A percentile compares a stretch with the other conserved stretches of the same genome.
phyloP scores from a whole-genome alignment of 2,329 filamentous ascomycete genomes.

The Eurotiales sp. region DNA sequence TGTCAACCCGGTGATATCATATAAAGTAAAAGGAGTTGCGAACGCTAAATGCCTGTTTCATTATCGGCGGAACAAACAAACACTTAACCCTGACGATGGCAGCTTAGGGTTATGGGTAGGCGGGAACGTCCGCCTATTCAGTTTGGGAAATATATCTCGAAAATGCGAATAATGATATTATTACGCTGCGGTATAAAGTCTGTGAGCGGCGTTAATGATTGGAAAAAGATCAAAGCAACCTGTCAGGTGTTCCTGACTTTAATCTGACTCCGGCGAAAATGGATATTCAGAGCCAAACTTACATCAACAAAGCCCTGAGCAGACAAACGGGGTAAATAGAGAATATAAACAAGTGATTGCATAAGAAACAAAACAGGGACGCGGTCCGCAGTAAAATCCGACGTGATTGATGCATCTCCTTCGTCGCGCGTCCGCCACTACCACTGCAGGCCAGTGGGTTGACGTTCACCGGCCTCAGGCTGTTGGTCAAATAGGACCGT shows the following conservation, averaged over 20 bases:
- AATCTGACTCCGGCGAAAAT: neutral
- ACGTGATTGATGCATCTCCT: conserved; percentile 6
- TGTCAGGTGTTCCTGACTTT: too few species aligned
- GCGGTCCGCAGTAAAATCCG: neutral
- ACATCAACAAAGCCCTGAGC: neutral
- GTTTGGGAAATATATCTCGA: too few species aligned
- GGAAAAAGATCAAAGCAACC: too few species aligned
- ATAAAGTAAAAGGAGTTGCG: neutral
- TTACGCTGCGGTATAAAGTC: too few species aligned
- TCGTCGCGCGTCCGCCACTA: conserved; percentile 7
- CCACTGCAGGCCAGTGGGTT: conserved; percentile 2
- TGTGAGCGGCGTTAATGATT: too few species aligned
- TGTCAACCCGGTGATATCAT: neutral
- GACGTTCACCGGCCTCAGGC: conserved; percentile 1
- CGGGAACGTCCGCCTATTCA: too few species aligned
- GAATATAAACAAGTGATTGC: too few species aligned
- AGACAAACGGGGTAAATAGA: neutral
- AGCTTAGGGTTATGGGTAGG: too few species aligned
- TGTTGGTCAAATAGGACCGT: conserved; percentile 8
- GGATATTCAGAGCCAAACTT: neutral
- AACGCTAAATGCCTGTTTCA: neutral
- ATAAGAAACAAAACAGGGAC: neutral
- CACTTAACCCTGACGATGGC: too few species aligned
- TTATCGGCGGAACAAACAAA: neutral
- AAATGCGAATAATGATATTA: neutral